Evolutionary conservation across 1,284 basidiomycete species (phyloP).

Genomic region (Naganishia cerealis): DNA sequence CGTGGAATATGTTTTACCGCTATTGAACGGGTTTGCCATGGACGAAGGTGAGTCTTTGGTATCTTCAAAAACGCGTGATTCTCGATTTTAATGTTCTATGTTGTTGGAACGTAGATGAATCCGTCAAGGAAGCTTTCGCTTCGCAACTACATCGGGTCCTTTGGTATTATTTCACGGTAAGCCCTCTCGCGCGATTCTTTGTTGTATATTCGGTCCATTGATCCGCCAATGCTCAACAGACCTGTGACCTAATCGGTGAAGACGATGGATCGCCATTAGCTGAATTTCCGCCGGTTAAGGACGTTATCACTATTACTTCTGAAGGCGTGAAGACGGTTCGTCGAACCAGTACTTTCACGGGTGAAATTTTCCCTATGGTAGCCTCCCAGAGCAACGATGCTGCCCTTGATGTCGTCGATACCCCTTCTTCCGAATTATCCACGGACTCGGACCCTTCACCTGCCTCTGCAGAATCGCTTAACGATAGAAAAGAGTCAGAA

Average conservation of each 20-base stretch:
- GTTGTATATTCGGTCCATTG: background rate
- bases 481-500: slow-evolving; percentile 13
- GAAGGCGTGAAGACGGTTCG: slow-evolving; percentile 44
- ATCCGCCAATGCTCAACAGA: slow-evolving; percentile 1
- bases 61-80: background rate
- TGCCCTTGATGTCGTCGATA: background rate
- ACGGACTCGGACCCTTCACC: slow-evolving; percentile 17
- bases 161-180: slow-evolving; percentile 90
- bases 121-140: slow-evolving; percentile 87
- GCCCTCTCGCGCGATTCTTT: slow-evolving; percentile 34
- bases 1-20: slow-evolving; percentile 87
- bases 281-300: slow-evolving; percentile 5
- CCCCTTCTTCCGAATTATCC: slow-evolving; percentile 2
- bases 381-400: background rate
- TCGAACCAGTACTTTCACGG: slow-evolving; percentile 36
- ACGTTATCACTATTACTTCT: slow-evolving; percentile 42
- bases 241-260: slow-evolving; percentile 21
- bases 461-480: background rate
- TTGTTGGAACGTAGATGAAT: slow-evolving; percentile 64
- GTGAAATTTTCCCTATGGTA: slow-evolving; percentile 22
- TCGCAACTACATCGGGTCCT: slow-evolving; percentile 77
- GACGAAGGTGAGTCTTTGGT: slow-evolving; percentile 68
- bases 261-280: slow-evolving; percentile 15
- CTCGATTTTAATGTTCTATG: slow-evolving; percentile 28
- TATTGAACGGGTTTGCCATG: slow-evolving; percentile 80